A percentile compares a stretch with the other conserved stretches of the same genome.
Evolutionary conservation across 208 protist species (phyloP).

Genomic region (Acanthamoeba lenticulata): DNA sequence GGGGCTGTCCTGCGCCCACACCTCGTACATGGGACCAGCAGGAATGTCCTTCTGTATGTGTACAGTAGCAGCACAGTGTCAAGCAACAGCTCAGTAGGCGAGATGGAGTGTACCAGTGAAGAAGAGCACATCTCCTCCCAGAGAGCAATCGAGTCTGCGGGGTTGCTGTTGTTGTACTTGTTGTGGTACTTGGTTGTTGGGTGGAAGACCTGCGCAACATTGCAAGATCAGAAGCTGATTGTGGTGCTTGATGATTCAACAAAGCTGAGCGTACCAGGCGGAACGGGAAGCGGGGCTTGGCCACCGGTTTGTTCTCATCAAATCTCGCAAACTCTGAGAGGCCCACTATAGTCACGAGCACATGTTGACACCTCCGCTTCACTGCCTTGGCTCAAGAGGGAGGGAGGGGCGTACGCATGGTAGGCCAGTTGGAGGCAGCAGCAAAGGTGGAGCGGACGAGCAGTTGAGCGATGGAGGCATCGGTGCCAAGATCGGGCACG

Average conservation of each 20-base stretch:
- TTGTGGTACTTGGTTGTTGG: neutral
- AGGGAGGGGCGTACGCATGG: neutral
- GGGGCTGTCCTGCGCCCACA: neutral
- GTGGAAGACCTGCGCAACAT: neutral
- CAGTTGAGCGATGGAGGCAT: neutral
- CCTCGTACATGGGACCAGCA: neutral
- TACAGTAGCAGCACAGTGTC: neutral
- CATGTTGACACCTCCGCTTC: neutral
- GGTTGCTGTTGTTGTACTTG: neutral
- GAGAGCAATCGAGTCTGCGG: neutral
- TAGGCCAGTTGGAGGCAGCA: slow-evolving; percentile 22
- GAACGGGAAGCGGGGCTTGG: slow-evolving; percentile 14
- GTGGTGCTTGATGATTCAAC: too few species aligned
- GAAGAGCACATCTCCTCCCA: neutral
- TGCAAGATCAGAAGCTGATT: neutral
- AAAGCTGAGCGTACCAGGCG: neutral
- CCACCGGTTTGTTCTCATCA: neutral
- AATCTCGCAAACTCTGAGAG: neutral
- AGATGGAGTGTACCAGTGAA: neutral
- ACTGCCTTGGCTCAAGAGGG: neutral
- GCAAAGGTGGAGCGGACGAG: neutral
- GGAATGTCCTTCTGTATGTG: neutral
- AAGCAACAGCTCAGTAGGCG: neutral
- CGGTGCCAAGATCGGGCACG: slow-evolving; percentile 20
- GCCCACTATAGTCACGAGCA: neutral